A percentile compares a stretch with the other conserved stretches of the same genome.
phyloP scores from a whole-genome alignment of 345 rosid species.

The Carallia pectinifolia region DNA sequence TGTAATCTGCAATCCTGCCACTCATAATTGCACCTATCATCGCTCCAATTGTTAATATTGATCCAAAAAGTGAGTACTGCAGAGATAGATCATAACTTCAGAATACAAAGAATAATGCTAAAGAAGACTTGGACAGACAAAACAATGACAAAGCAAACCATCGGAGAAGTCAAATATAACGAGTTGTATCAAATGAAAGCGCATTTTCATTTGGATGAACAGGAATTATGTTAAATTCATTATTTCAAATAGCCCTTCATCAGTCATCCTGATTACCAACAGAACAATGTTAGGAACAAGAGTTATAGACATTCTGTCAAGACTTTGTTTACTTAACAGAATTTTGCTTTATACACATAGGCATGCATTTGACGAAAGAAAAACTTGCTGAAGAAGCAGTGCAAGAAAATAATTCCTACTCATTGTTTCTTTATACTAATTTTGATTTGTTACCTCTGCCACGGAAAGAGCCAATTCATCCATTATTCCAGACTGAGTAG shows the following conservation, averaged over 20 bases:
- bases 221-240: not conserved
- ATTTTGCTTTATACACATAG: too few relatives aligned
- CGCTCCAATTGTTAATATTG: constrained; percentile 73
- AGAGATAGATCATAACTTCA: not conserved
- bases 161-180: too few relatives aligned
- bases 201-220: not conserved
- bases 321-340: too few relatives aligned
- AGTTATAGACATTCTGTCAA: too few relatives aligned
- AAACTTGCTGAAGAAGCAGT: too few relatives aligned
- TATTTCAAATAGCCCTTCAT: not conserved
- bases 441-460: constrained; percentile 43
- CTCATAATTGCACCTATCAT: constrained; percentile 78
- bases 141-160: not conserved
- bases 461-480: constrained; percentile 57
- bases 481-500: constrained; percentile 75
- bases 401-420: too few relatives aligned
- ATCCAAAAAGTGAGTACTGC: constrained; percentile 81
- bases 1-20: constrained; percentile 60
- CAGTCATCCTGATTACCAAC: too few relatives aligned
- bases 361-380: too few relatives aligned
- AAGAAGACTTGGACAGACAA: not conserved
- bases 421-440: not conserved
- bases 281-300: too few relatives aligned
- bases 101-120: not conserved
- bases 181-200: too few relatives aligned